A percentile compares a stretch with the other conserved stretches of the same genome.
These are phyloP conservation scores for Pythium myriotylum DNA, from an alignment of 352 stramenopile species.

Conservation along the genomic window DNA sequence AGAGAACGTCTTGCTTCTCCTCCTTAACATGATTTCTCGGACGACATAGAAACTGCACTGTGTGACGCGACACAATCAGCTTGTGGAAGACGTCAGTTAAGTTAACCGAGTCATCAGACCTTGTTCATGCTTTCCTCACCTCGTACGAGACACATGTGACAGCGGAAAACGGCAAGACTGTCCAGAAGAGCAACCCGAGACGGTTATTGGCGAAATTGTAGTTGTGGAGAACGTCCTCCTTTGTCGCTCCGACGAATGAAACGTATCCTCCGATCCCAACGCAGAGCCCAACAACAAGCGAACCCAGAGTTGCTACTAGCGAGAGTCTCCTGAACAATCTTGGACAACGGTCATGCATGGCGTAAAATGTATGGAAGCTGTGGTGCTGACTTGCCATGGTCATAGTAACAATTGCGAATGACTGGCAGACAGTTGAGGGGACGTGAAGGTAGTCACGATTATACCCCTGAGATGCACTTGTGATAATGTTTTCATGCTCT, in stretches of 20 bases:
- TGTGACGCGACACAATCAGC: slow-evolving; percentile 54
- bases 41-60: slow-evolving; percentile 38
- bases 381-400: slow-evolving; percentile 51
- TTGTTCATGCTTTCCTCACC: slow-evolving; percentile 23
- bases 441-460: slow-evolving; percentile 49
- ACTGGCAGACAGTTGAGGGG: slow-evolving; percentile 48
- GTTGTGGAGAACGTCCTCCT: slow-evolving; percentile 51
- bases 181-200: slow-evolving; percentile 43
- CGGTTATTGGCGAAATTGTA: slow-evolving; percentile 40
- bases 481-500: slow-evolving; percentile 32
- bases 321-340: slow-evolving; percentile 39
- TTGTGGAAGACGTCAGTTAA: slow-evolving; percentile 7
- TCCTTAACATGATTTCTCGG: slow-evolving; percentile 21
- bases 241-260: slow-evolving; percentile 46
- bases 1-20: slow-evolving; percentile 40
- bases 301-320: slow-evolving; percentile 32
- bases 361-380: slow-evolving; percentile 58
- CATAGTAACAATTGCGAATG: slow-evolving; percentile 49
- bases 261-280: slow-evolving; percentile 57
- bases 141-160: slow-evolving; percentile 50
- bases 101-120: too few species aligned
- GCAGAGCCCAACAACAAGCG: slow-evolving; percentile 37
- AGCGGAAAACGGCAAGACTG: slow-evolving; percentile 41
- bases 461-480: slow-evolving; percentile 34
- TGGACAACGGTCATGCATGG: slow-evolving; percentile 43